Base-by-base conservation (phyloP, 305 asterid genomes). In the Solanum hybrid region DNA sequence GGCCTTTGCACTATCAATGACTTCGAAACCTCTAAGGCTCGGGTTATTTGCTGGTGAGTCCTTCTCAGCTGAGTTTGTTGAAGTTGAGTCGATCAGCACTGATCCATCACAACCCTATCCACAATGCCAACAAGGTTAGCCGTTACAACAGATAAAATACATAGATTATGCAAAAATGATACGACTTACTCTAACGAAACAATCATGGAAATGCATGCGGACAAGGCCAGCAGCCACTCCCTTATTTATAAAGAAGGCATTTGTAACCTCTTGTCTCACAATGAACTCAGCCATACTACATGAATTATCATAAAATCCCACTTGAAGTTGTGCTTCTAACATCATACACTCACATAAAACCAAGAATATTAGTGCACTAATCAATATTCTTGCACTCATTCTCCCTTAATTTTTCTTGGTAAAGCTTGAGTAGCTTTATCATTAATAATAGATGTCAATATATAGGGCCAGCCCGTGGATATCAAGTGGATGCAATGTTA, bases 61-160 rank as follows among this genome's bases (percentile, higher is more conserved):
- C 91, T 95, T 96, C 93, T 97, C 99, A 11, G 98, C 98, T 5
- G 40, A 74, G 94, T 92, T 95, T 26, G 96, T 89, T 5, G 92
- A 80, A 3, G 95, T 93, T 7, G 98, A 93, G 90, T 97, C 98
- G 14, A 97, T 89, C 78, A 97, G 93, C 90, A 97, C 95, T 0
- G 98, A 97, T 14, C 96, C 99, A 91, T 97, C 99, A 89, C 99
- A 97, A 1, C 98, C 99, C 99, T 95, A 85, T 13, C 10, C 10
- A 37, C 18, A 28, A 26, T 26, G 76, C 42, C 42, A 71, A 77
- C 18, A 20, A 34, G 46, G 9, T 77, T 77, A 77, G 14, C 42
- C 4, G 16, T 5, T 34, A 34, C 28, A 34, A 34, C 18, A 77
- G 83, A 22, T 77, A 77, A 77, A 76, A 18, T 76, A 76, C 82